phyloP scores from a whole-genome alignment of 1,284 basidiomycete species.

The Chalciporus piperatoides region DNA sequence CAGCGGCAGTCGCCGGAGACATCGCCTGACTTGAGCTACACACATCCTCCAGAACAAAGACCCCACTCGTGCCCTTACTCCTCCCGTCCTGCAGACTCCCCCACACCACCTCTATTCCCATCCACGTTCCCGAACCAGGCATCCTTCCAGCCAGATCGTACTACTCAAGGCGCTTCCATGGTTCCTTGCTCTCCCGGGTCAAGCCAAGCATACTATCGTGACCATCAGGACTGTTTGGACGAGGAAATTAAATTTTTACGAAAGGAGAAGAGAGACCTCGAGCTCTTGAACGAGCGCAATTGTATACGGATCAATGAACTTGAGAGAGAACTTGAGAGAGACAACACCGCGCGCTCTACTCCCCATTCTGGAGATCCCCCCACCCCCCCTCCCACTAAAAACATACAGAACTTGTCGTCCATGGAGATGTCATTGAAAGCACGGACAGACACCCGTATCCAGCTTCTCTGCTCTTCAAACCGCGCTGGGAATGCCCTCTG shows the following conservation, averaged over 20 bases:
- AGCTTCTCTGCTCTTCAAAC: conserved; percentile 74
- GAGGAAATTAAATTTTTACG: conserved; percentile 41
- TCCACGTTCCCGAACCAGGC: conserved; percentile 6
- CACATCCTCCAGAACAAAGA: conserved; percentile 21
- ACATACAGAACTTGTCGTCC: conserved; percentile 40
- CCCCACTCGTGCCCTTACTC: conserved; percentile 26
- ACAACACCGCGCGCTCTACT: conserved; percentile 26
- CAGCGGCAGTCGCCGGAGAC: conserved; percentile 28
- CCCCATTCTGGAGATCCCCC: conserved; percentile 20
- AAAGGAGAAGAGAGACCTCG: conserved; percentile 42
- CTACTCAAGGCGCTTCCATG: neutral
- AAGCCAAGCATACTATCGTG: neutral
- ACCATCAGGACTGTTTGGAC: conserved; percentile 27
- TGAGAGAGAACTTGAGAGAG: conserved; percentile 41
- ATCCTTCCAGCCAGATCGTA: conserved; percentile 7
- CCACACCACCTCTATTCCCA: conserved; percentile 25
- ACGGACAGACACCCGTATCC: conserved; percentile 65
- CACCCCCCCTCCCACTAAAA: conserved; percentile 15
- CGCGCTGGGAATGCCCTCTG: conserved; percentile 81
- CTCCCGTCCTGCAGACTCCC: conserved; percentile 25
- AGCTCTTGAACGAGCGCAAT: conserved; percentile 43
- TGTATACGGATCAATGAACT: conserved; percentile 45
- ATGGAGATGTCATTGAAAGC: conserved; percentile 58
- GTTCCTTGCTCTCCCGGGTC: neutral
- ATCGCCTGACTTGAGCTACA: conserved; percentile 26